Conservation (phyloP, 139 green algal species). For the Astrephomene gubernaculifera region DNA sequence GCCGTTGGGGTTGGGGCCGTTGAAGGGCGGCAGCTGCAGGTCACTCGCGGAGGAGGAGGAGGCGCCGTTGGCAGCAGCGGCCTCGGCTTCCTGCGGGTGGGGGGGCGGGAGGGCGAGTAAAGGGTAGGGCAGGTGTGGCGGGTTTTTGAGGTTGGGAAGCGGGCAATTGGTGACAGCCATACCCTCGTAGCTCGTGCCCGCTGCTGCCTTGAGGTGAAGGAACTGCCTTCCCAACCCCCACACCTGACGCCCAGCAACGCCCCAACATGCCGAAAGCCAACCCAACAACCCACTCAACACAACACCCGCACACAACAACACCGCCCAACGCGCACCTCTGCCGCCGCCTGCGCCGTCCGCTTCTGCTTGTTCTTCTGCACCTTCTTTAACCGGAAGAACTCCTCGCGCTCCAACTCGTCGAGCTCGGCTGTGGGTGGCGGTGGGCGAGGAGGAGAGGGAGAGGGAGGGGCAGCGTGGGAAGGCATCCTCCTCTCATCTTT, state of each 20-base stretch:
- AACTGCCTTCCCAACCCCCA: not conserved
- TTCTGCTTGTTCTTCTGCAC: conserved; percentile 82
- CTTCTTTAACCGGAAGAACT: conserved; percentile 92
- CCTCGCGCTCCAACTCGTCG: conserved; percentile 99
- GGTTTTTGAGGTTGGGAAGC: not conserved
- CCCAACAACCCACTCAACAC: not conserved
- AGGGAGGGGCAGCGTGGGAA: too few relatives aligned
- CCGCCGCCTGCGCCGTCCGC: conserved; percentile 1
- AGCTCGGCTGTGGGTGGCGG: conserved; percentile 84
- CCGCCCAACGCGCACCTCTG: not conserved
- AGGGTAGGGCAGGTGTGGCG: not conserved
- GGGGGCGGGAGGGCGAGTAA: not conserved
- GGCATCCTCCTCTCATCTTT: too few relatives aligned
- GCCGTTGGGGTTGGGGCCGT: not conserved
- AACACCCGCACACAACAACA: not conserved
- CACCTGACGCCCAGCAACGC: not conserved
- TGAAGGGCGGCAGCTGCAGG: conserved; percentile 29
- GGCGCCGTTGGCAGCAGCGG: not conserved
- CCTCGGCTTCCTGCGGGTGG: not conserved
- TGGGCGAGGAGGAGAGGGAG: not conserved
- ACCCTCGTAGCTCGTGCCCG: not conserved
- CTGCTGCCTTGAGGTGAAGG: not conserved
- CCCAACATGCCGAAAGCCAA: not conserved
- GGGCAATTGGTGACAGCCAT: not conserved
- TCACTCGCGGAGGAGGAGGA: not conserved